Evolutionary conservation across 2,329 filamentous ascomycete genomes (phyloP), one percentile per base, ranked within the genome.

Genomic region (Pseudopyrenochaeta lycopersici): DNA sequence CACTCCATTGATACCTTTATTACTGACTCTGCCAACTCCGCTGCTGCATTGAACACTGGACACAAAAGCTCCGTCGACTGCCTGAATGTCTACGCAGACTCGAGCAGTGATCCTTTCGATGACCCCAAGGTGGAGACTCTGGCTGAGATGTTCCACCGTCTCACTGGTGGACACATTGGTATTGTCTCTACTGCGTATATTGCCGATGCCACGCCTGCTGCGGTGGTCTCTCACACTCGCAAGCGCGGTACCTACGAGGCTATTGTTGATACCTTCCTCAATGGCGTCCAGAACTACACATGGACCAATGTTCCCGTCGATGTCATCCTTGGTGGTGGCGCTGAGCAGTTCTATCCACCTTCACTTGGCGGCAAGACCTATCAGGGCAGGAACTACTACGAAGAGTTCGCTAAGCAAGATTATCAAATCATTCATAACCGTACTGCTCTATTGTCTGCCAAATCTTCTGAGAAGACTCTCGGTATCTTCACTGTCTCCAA

Each of bases 41-140:
- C 91, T 3, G 91, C 89, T 38, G 90, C 91, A 14, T 81, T 95
- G 15, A 95, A 94, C 79, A 87, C 85, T 20, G 91, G 91, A 30
- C 91, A 95, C 80, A 95, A 95, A 82, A 89, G 86, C 68, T 90
- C 87, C 0, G 90, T 94, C 62, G 93, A 95, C 68, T 89, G 90
- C 23, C 85, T 95, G 76, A 90, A 89, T 75, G 88, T 94, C 29
- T 93, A 95, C 54, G 90, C 83, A 36, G 91, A 96, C 72, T 92
- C 89, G 0, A 92, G 89, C 42, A 80, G 84, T 11, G 83, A 89
- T 64, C 77, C 83, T 2, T 91, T 91, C 60, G 91, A 96, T 70
- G 91, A 96, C 69, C 91, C 91, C 48, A 95, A 94, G 78, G 85
- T 96, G 18, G 91, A 95, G 80, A 91, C 88, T 12, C 90, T 96